A percentile compares a stretch with the other conserved stretches of the same genome.
Conservation (phyloP, 345 rosid species). For the Durio zibethinus region DNA sequence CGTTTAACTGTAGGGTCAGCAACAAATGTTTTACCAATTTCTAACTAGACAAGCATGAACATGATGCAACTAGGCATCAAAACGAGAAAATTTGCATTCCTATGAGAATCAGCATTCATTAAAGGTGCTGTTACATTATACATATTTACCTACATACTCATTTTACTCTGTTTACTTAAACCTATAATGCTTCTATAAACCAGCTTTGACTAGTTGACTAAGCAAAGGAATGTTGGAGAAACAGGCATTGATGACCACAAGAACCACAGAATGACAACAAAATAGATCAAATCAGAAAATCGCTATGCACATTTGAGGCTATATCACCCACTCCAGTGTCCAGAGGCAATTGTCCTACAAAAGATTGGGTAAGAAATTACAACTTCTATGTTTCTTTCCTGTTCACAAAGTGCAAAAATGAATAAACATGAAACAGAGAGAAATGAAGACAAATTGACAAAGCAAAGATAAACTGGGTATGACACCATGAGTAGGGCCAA, state of each 20-base stretch:
- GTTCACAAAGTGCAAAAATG: not conserved
- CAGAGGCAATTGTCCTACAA: not conserved
- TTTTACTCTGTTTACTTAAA: not conserved
- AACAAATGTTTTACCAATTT: not conserved
- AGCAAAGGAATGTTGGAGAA: not conserved
- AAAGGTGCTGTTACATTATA: not conserved
- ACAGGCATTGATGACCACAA: not conserved
- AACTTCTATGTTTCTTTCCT: not conserved
- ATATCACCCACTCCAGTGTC: not conserved
- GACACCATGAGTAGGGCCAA: too few species aligned
- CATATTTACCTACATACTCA: not conserved
- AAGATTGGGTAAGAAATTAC: constrained; percentile 4
- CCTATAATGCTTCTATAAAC: not conserved
- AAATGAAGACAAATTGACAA: not conserved
- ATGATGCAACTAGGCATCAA: not conserved
- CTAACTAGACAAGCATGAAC: not conserved
- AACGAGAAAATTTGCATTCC: not conserved
- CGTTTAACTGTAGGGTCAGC: not conserved
- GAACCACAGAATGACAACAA: not conserved
- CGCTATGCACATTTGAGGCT: not conserved
- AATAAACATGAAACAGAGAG: not conserved
- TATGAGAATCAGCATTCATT: not conserved
- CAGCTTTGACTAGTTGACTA: not conserved
- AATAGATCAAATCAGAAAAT: not conserved
- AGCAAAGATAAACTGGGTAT: not conserved